A percentile compares a stretch with the other conserved stretches of the same genome.
phyloP scores from a whole-genome alignment of 805 yeast species.

The Saccharomycopsis javanensis region DNA sequence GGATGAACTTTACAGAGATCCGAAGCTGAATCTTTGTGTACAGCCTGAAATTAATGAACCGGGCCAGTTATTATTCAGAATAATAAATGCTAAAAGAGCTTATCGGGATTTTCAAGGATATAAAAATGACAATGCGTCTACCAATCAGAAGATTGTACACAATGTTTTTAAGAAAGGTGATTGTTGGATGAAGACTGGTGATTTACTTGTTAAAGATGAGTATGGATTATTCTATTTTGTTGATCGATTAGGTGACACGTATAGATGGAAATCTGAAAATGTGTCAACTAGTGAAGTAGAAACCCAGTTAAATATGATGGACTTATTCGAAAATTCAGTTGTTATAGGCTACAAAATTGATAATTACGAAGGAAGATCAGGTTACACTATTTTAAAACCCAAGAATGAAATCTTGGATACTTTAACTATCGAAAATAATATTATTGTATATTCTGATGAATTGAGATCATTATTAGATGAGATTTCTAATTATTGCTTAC shows the following conservation, averaged over 20 bases:
- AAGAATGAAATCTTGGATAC: slow-evolving; percentile 9
- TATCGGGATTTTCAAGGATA: slow-evolving; percentile 83
- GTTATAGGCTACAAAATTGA: slow-evolving; percentile 85
- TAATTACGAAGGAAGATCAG: slow-evolving; percentile 89
- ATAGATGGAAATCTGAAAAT: slow-evolving; percentile 94
- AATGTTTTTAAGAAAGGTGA: slow-evolving; percentile 80
- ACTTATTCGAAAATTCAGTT: slow-evolving; percentile 50
- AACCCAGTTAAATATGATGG: slow-evolving; percentile 43
- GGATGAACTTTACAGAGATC: slow-evolving; percentile 58
- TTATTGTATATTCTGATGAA: slow-evolving; percentile 13
- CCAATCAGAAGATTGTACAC: slow-evolving; percentile 61
- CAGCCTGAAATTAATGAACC: slow-evolving; percentile 52
- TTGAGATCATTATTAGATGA: slow-evolving; percentile 29
- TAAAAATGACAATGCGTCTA: slow-evolving; percentile 67
- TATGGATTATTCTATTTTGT: slow-evolving; percentile 71
- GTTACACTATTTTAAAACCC: slow-evolving; percentile 70
- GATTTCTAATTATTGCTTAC: slow-evolving; percentile 29
- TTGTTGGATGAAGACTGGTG: slow-evolving; percentile 87
- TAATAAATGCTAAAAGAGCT: slow-evolving; percentile 53
- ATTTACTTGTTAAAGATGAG: slow-evolving; percentile 58
- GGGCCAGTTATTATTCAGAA: slow-evolving; percentile 79
- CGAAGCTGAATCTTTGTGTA: slow-evolving; percentile 51
- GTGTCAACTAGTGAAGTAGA: slow-evolving; percentile 93
- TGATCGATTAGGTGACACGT: slow-evolving; percentile 91
- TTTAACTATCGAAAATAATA: background rate